Evolutionary conservation across 257 asterid genomes (phyloP).

Genomic region (Nicotiana obtusifolia): DNA sequence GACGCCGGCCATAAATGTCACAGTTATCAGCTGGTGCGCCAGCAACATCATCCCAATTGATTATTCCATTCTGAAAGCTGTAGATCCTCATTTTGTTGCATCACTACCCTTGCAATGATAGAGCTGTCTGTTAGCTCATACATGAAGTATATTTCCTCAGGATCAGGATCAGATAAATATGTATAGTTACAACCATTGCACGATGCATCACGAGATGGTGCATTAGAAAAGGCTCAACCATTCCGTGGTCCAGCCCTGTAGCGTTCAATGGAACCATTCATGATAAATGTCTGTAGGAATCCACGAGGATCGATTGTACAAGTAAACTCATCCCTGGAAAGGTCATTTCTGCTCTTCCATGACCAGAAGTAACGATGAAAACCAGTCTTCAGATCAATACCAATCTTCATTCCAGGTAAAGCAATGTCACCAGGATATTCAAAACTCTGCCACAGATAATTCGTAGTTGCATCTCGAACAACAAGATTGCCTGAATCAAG

Average conservation of each 20-base stretch:
- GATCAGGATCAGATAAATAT: not conserved
- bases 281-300: constrained; percentile 21
- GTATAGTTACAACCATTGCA: constrained; percentile 19
- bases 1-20: constrained; percentile 28
- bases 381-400: constrained; percentile 24
- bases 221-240: constrained; percentile 21
- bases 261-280: constrained; percentile 7
- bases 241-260: constrained; percentile 30
- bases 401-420: constrained; percentile 40
- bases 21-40: constrained; percentile 21
- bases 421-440: constrained; percentile 34
- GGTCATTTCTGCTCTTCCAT: constrained; percentile 33
- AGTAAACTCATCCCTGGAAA: constrained; percentile 22
- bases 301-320: constrained; percentile 19
- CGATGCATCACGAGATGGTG: constrained; percentile 6
- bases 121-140: constrained; percentile 22
- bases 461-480: constrained; percentile 7
- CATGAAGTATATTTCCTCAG: constrained; percentile 10
- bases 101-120: constrained; percentile 24
- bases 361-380: constrained; percentile 26
- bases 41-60: constrained; percentile 20
- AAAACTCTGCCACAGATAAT: constrained; percentile 36
- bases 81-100: constrained; percentile 16
- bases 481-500: constrained; percentile 36
- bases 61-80: constrained; percentile 26